phyloP scores from a whole-genome alignment of 148 eudicot genomes.

The Hydrangea macrophylla region DNA sequence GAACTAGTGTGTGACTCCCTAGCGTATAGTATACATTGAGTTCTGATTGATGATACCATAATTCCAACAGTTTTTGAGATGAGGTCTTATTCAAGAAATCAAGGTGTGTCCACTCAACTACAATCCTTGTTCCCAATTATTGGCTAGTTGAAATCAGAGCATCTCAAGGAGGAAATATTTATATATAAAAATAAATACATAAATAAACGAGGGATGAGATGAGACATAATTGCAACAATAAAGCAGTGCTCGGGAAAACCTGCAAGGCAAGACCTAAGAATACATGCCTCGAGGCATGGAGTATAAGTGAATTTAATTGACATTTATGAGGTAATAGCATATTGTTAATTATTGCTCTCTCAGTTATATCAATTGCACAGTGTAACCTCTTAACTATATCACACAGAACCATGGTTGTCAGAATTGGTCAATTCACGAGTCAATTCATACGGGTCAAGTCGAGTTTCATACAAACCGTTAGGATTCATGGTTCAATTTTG shows the following conservation, averaged over 20 bases:
- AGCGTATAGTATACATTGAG: not conserved
- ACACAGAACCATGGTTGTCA: not conserved
- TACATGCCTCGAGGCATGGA: too few species aligned
- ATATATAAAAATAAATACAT: slow-evolving; percentile 5
- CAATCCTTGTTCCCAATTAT: not conserved
- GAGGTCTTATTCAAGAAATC: slow-evolving; percentile 2
- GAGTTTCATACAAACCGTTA: too few species aligned
- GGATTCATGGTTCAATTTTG: too few species aligned
- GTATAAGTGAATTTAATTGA: too few species aligned
- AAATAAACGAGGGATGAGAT: not conserved
- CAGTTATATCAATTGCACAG: not conserved
- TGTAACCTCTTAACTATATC: not conserved
- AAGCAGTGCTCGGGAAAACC: not conserved
- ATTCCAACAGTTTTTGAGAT: not conserved
- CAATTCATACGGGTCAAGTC: too few species aligned
- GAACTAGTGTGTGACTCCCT: not conserved
- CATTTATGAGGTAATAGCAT: not conserved
- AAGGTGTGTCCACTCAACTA: not conserved
- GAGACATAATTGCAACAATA: not conserved
- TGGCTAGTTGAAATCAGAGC: not conserved
- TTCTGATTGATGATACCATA: not conserved
- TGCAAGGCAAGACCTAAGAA: not conserved
- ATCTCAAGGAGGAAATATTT: not conserved
- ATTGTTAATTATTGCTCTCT: not conserved
- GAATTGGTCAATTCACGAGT: too few species aligned